Evolutionary conservation across 352 stramenopile species (phyloP).

Genomic region (Phytopythium boreale): DNA sequence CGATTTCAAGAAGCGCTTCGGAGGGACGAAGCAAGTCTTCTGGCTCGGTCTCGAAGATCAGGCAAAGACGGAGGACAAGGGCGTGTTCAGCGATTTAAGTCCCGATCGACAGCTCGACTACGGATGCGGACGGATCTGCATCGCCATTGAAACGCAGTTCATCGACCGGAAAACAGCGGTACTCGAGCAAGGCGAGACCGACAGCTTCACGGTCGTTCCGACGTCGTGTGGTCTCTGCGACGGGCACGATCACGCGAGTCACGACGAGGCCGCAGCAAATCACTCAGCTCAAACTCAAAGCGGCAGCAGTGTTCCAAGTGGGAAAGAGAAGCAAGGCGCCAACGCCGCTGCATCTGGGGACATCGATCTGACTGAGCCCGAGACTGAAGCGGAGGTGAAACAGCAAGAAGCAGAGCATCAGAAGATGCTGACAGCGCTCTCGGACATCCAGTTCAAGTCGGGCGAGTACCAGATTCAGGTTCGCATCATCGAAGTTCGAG

Average conservation of each 20-base stretch:
- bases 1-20: conserved; percentile 45
- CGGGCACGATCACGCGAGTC: conserved; percentile 11
- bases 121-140: conserved; percentile 54
- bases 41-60: conserved; percentile 65
- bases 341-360: conserved; percentile 30
- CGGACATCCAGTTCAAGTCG: conserved; percentile 68
- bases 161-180: conserved; percentile 50
- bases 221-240: conserved; percentile 32
- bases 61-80: conserved; percentile 25
- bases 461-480: conserved; percentile 87
- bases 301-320: conserved; percentile 15
- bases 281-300: conserved; percentile 11
- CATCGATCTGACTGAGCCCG: conserved; percentile 23
- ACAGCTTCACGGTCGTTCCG: conserved; percentile 57
- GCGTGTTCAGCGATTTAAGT: conserved; percentile 45
- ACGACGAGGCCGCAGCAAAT: conserved; percentile 8
- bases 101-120: conserved; percentile 43
- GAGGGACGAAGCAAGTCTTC: conserved; percentile 51
- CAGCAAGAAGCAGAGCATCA: conserved; percentile 66
- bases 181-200: conserved; percentile 68
- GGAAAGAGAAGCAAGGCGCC: conserved; percentile 17
- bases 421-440: conserved; percentile 72
- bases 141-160: conserved; percentile 56
- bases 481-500: conserved; percentile 88
- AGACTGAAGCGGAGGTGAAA: conserved; percentile 58